Percentiles rank a stretch among this genome's conserved stretches.
phyloP scores from a whole-genome alignment of 331 rosid species.

The Prunus yedoensis region DNA sequence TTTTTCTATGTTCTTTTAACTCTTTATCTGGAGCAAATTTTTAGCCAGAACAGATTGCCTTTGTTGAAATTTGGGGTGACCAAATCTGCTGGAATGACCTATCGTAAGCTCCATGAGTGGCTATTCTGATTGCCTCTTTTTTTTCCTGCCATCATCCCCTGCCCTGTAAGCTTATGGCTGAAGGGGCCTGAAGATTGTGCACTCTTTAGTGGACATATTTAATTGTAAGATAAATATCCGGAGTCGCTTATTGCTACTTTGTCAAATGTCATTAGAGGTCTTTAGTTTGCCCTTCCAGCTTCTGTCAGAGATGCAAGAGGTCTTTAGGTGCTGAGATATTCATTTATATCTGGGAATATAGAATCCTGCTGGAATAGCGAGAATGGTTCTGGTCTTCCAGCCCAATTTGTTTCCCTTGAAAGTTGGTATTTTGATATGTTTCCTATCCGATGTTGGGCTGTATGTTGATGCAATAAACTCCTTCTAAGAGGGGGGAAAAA shows the following conservation, averaged over 20 bases:
- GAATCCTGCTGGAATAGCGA: too few relatives aligned
- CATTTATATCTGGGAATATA: too few relatives aligned
- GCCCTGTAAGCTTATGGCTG: slow-evolving; percentile 9
- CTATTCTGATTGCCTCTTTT: background rate
- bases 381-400: too few relatives aligned
- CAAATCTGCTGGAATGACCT: slow-evolving; percentile 5
- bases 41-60: slow-evolving; percentile 5
- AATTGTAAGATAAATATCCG: background rate
- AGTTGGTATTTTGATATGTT: background rate
- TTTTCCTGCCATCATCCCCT: background rate
- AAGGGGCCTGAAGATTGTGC: slow-evolving; percentile 1
- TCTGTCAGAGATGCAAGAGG: background rate
- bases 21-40: background rate
- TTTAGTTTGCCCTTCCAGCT: background rate
- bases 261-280: too few relatives aligned
- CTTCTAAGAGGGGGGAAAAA: background rate
- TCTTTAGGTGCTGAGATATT: too few relatives aligned
- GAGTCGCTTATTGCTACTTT: too few relatives aligned
- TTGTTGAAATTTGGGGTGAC: background rate
- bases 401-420: background rate
- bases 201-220: background rate
- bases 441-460: background rate
- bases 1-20: slow-evolving; percentile 8
- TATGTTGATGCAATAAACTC: background rate
- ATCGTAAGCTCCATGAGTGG: background rate